Percentiles rank a stretch among this genome's conserved stretches.
phyloP scores from a whole-genome alignment of 371 early-diverging fungal species.

The Smittium mucronatum region DNA sequence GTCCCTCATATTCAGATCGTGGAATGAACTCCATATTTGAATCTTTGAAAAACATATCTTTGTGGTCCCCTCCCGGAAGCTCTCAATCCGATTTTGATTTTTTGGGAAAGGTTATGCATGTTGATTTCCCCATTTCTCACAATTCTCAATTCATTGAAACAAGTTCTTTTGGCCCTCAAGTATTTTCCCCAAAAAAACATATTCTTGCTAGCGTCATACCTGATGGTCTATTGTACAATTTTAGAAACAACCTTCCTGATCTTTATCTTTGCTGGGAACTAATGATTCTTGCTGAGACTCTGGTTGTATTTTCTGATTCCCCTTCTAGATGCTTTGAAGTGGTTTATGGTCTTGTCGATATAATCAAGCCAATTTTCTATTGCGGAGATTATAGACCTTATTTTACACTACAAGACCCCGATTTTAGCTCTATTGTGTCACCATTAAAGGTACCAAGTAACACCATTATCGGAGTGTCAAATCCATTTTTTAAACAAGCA shows the following conservation, averaged over 20 bases:
- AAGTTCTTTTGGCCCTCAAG: constrained; percentile 51
- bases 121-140: constrained; percentile 58
- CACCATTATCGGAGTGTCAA: constrained; percentile 83
- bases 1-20: constrained; percentile 62
- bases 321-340: constrained; percentile 79
- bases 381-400: constrained; percentile 94
- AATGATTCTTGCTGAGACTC: constrained; percentile 81
- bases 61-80: constrained; percentile 44
- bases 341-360: constrained; percentile 70
- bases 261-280: constrained; percentile 91
- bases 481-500: constrained; percentile 81
- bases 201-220: constrained; percentile 55
- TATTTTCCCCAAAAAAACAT: constrained; percentile 51
- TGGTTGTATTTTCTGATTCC: constrained; percentile 77
- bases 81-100: constrained; percentile 49
- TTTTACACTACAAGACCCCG: constrained; percentile 90
- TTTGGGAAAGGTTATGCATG: constrained; percentile 49
- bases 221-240: constrained; percentile 60
- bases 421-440: constrained; percentile 42
- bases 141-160: constrained; percentile 74
- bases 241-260: constrained; percentile 60
- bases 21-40: constrained; percentile 69
- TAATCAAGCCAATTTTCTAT: constrained; percentile 88
- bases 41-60: constrained; percentile 62
- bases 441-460: constrained; percentile 57